Conservation (phyloP, 1,284 basidiomycete genomes). For the Waitea zeae region DNA sequence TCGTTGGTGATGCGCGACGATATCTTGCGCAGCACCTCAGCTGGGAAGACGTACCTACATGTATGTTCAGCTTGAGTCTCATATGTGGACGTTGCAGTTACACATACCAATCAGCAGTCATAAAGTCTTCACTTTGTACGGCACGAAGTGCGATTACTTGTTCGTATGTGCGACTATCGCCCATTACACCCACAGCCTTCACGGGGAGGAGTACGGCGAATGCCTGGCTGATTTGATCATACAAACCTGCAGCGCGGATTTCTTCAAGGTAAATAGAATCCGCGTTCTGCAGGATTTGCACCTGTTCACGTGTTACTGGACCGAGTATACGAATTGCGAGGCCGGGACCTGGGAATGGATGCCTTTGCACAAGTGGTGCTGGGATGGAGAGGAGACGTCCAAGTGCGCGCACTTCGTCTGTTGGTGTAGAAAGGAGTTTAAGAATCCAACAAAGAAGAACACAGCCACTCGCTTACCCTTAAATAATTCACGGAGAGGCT, state of each 20-base stretch:
- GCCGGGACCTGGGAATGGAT: constrained; percentile 99
- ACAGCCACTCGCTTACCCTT: constrained; percentile 49
- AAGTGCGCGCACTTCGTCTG: constrained; percentile 92
- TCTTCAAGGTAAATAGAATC: constrained; percentile 98
- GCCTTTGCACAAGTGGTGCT: constrained; percentile 83
- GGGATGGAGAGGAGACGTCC: constrained; percentile 88
- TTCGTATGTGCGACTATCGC: constrained; percentile 93
- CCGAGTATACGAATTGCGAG: constrained; percentile 98
- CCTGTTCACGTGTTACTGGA: constrained; percentile 85
- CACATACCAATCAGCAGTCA: constrained; percentile 86
- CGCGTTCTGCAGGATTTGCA: constrained; percentile 86
- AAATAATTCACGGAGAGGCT: constrained; percentile 95
- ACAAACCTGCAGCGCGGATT: constrained; percentile 83
- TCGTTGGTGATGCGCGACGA: constrained; percentile 98
- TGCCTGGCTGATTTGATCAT: constrained; percentile 92
- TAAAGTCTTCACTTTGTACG: constrained; percentile 90
- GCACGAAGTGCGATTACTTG: constrained; percentile 87
- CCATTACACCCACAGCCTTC: constrained; percentile 94
- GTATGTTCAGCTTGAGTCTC: background rate
- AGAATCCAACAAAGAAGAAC: background rate
- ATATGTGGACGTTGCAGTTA: background rate
- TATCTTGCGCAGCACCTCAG: constrained; percentile 79
- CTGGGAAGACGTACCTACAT: constrained; percentile 83
- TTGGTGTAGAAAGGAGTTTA: background rate
- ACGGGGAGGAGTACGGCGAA: constrained; percentile 97